These are phyloP conservation scores for Fusarium dimerum DNA, from an alignment of 2,329 filamentous ascomycete species.

Conservation along the genomic window DNA sequence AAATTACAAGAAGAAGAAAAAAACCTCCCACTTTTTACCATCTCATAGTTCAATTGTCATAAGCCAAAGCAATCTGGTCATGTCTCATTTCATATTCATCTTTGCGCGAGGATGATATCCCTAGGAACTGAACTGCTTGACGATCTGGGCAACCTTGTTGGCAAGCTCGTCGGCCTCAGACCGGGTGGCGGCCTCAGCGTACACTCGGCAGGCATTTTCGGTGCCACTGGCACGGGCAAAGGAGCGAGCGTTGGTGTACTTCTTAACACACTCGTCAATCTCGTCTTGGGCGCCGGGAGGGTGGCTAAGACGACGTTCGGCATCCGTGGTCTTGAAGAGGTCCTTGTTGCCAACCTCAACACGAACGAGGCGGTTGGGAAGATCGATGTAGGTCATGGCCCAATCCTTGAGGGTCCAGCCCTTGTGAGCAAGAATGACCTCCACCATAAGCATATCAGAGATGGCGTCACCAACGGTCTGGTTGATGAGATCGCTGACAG, in stretches of 20 bases:
- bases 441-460: constrained; percentile 93
- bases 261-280: constrained; percentile 85
- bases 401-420: constrained; percentile 87
- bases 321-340: constrained; percentile 87
- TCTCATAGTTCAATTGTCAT: constrained; percentile 10
- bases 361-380: constrained; percentile 92
- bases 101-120: constrained; percentile 2
- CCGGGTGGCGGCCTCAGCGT: constrained; percentile 88
- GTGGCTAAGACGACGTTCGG: constrained; percentile 82
- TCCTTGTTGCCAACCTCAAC: constrained; percentile 88
- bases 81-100: not conserved
- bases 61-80: constrained; percentile 8
- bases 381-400: constrained; percentile 88
- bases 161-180: constrained; percentile 91
- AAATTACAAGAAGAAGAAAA: no score
- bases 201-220: constrained; percentile 93
- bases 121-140: constrained; percentile 57
- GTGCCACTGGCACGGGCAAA: constrained; percentile 94
- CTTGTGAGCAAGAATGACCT: constrained; percentile 95
- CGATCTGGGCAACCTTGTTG: constrained; percentile 75
- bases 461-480: constrained; percentile 96
- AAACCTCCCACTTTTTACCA: constrained; percentile 1
- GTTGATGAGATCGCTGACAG: constrained; percentile 90
- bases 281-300: constrained; percentile 78
- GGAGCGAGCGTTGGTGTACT: constrained; percentile 85